Percentiles rank a stretch among this genome's conserved stretches.
These are phyloP conservation scores for Apium graveolens DNA, from an alignment of 129 eudicot species.

Conservation along the genomic window DNA sequence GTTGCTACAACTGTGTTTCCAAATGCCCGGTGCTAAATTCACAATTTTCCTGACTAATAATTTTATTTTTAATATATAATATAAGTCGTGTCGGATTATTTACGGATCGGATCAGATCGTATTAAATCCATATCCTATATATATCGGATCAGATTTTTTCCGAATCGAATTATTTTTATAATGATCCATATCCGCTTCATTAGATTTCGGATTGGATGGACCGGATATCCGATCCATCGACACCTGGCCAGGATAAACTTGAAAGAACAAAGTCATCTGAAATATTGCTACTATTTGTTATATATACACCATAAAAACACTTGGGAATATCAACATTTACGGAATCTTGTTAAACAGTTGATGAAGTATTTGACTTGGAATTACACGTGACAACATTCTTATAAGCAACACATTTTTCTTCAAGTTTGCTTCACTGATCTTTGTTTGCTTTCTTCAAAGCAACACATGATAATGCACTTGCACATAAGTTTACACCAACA, in stretches of 20 bases:
- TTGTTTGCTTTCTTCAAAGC: neutral
- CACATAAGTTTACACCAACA: neutral
- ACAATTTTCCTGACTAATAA: no score
- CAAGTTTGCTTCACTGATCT: neutral
- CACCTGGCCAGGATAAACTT: neutral
- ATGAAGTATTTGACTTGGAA: neutral
- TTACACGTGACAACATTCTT: neutral
- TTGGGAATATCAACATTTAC: neutral
- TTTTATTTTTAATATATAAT: no score
- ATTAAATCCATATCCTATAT: no score
- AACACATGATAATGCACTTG: neutral
- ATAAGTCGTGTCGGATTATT: no score
- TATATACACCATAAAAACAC: neutral
- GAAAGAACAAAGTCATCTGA: neutral
- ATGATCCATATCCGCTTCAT: no score
- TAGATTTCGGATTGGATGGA: no score
- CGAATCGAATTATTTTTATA: no score
- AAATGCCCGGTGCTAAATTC: no score
- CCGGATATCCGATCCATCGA: no score
- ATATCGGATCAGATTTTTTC: no score
- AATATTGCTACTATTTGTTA: neutral
- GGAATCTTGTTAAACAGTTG: neutral
- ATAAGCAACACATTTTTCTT: neutral
- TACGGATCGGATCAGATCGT: no score
- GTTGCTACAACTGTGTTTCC: no score